Conservation (phyloP, 1,284 basidiomycete species). For the Apiotrichum domesticum region DNA sequence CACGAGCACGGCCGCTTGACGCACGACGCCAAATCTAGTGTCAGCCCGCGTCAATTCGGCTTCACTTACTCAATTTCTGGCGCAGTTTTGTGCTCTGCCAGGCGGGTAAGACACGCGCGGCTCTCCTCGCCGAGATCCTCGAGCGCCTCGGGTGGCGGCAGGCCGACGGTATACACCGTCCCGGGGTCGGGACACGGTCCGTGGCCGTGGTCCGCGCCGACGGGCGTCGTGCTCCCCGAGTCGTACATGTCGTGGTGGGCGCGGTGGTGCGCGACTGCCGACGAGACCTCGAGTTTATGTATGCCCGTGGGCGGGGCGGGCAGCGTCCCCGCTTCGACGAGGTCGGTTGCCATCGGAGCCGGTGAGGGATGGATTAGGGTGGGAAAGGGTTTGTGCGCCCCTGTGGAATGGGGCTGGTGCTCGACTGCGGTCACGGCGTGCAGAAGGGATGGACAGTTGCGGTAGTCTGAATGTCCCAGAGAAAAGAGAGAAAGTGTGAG, state of each 20-base stretch:
- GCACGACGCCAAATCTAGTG: constrained; percentile 36
- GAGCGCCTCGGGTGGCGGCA: constrained; percentile 9
- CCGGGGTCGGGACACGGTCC: not conserved
- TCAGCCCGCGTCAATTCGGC: not conserved
- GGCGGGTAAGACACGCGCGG: constrained; percentile 16
- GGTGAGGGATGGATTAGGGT: not conserved
- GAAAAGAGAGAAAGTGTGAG: not conserved
- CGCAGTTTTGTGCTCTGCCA: constrained; percentile 14
- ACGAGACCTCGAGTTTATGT: too few species aligned
- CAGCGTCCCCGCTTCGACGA: too few species aligned
- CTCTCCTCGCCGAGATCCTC: constrained; percentile 26
- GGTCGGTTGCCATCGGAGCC: too few species aligned
- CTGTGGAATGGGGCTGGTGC: too few species aligned
- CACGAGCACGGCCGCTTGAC: constrained; percentile 65
- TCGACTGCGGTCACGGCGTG: not conserved
- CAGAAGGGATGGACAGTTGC: not conserved
- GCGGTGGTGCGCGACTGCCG: not conserved
- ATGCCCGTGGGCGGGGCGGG: too few species aligned
- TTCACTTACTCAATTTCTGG: constrained; percentile 3
- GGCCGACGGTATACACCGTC: constrained; percentile 1
- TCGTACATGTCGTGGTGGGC: constrained; percentile 14
- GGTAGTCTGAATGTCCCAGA: not conserved
- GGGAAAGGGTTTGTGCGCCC: not conserved
- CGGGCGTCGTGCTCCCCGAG: constrained; percentile 13
- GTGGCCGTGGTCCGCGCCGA: not conserved